Evolutionary conservation across 306 rosid genomes (phyloP).

Genomic region (Corylus avellana): DNA sequence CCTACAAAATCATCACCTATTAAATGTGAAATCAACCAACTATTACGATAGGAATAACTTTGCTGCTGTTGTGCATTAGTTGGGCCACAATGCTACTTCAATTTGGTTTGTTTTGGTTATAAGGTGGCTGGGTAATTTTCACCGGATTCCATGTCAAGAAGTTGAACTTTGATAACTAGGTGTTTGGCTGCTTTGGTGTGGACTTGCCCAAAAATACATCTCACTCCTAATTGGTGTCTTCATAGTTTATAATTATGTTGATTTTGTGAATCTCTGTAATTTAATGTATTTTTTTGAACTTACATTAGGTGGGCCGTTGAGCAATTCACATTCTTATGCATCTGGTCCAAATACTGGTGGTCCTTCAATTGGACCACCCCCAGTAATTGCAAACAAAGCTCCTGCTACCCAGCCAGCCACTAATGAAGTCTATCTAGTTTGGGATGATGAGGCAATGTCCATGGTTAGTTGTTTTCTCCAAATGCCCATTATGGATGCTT

Average conservation of each 20-base stretch:
- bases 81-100: not conserved
- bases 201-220: not conserved
- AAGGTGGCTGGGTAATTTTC: not conserved
- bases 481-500: not conserved
- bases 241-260: constrained; percentile 3
- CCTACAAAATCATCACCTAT: not conserved
- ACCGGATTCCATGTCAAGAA: not conserved
- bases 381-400: constrained; percentile 90
- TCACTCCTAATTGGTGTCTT: not conserved
- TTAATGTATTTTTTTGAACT: constrained; percentile 21
- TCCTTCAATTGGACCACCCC: constrained; percentile 99
- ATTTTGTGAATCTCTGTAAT: constrained; percentile 20
- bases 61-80: not conserved
- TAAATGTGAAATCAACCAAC: not conserved
- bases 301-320: constrained; percentile 51
- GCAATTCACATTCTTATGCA: constrained; percentile 88
- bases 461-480: constrained; percentile 60
- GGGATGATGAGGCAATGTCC: constrained; percentile 99
- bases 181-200: not conserved
- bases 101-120: not conserved
- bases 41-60: not conserved
- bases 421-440: constrained; percentile 93
- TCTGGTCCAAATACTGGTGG: constrained; percentile 99
- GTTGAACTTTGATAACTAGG: constrained; percentile 5
- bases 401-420: constrained; percentile 81